Evolutionary conservation across 1,284 basidiomycete species (phyloP).

Genomic region (Thecaphora frezii): DNA sequence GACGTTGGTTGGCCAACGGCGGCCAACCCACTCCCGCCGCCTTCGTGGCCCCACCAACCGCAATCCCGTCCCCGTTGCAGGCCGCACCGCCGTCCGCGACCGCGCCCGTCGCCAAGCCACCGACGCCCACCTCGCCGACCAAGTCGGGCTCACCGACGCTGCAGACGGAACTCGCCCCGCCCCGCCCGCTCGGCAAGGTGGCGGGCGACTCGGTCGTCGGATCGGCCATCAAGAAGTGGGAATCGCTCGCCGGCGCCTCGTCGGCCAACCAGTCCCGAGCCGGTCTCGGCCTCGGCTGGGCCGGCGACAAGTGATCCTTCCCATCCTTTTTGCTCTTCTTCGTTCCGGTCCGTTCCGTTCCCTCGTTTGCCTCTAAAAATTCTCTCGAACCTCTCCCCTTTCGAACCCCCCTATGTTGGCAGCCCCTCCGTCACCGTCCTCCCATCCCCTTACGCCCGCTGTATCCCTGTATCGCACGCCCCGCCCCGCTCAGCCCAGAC

Average conservation of each 20-base stretch:
- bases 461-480: no score
- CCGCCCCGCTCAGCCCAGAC: no score
- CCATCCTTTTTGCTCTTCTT: not conserved
- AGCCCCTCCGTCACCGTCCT: no score
- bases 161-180: conserved; percentile 5
- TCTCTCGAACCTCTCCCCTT: no score
- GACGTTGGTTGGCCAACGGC: not conserved
- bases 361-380: not conserved
- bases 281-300: not conserved
- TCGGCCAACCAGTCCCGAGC: not conserved
- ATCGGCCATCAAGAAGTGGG: conserved; percentile 33
- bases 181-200: not conserved
- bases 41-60: not conserved
- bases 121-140: no score
- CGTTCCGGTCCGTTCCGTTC: not conserved
- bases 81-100: not conserved
- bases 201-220: conserved; percentile 17
- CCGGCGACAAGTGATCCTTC: no score
- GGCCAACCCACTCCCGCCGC: not conserved
- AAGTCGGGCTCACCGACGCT: conserved; percentile 9
- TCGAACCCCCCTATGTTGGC: no score
- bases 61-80: not conserved
- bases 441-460: not conserved
- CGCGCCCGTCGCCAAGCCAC: not conserved
- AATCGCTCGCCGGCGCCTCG: not conserved